phyloP scores from a whole-genome alignment of 1,139 yeast species.

The Pichia sp. region DNA sequence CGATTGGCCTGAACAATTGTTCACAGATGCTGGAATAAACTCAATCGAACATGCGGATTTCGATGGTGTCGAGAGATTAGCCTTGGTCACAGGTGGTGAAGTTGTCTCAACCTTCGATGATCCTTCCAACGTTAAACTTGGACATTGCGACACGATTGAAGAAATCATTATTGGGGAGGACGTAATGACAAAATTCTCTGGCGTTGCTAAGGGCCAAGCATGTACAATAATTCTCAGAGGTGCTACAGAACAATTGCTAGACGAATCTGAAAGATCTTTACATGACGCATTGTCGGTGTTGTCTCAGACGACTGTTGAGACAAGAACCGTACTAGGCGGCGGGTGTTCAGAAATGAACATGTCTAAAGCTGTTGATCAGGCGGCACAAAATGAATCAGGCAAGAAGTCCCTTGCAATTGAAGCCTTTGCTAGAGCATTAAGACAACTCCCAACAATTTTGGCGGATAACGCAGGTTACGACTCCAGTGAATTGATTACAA shows the following conservation, averaged over 20 bases:
- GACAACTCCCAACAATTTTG: conserved; percentile 91
- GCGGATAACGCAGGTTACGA: conserved; percentile 98
- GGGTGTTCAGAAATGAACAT: conserved; percentile 98
- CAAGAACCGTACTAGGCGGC: conserved; percentile 95
- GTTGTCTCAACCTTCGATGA: conserved; percentile 94
- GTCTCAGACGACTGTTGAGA: conserved; percentile 90
- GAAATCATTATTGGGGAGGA: conserved; percentile 92
- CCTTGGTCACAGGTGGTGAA: conserved; percentile 96
- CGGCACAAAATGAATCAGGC: conserved; percentile 90
- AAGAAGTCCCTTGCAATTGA: conserved; percentile 93
- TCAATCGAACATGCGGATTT: conserved; percentile 98
- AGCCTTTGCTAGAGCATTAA: conserved; percentile 87
- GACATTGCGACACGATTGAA: conserved; percentile 85
- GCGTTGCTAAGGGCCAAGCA: conserved; percentile 94
- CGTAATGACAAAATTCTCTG: conserved; percentile 80
- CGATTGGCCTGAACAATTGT: conserved; percentile 96
- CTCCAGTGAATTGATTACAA: conserved; percentile 86
- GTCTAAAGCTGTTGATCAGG: conserved; percentile 96
- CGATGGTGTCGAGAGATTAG: conserved; percentile 95
- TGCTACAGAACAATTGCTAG: conserved; percentile 92
- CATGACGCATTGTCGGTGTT: conserved; percentile 96
- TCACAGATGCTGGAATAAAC: conserved; percentile 81
- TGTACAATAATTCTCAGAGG: conserved; percentile 96
- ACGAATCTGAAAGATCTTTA: conserved; percentile 94
- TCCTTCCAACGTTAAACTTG: conserved; percentile 81